Base-by-base conservation (phyloP, 257 asterid genomes). In the Lantana camara region DNA sequence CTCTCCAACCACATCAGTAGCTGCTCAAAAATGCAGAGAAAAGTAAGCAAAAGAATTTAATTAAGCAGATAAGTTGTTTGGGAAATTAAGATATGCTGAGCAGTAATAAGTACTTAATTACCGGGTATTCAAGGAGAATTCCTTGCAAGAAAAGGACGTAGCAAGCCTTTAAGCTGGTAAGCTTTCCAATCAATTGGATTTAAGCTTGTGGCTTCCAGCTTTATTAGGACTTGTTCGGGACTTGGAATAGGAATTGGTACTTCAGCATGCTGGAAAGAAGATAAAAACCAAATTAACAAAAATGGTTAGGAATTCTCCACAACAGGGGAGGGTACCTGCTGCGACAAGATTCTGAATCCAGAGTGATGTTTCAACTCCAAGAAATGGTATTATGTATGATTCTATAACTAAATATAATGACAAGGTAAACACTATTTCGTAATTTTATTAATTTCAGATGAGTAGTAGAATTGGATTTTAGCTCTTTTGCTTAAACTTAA, bases 141-240 rank as follows among this genome's bases (percentile, higher is more conserved):
- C 59, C 68, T 60, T 12, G 91, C 82, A 47, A 83, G 21, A 19
- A 86, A 1, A 34, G 86, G 91, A 47, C 83, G 80, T 14, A 77
- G 42, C 19, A 65, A 1, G 63, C 63, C 81, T 58, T 79, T 80
- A 5, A 68, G 76, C 67, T 23, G 61, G 73, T 87, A 75, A 11
- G 77, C 70, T 61, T 78, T 85, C 86, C 86, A 80, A 55, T 90
- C 97, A 54, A 83, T 54, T 1, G 90, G 91, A 68, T 90, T 90
- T 35, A 90, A 42, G 74, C 90, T 83, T 23, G 75, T 61, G 2
- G 97, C 96, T 65, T 87, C 94, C 77, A 90, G 41, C 65, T 81
- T 90, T 29, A 90, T 71, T 76, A 90, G 57, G 24, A 87, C 66
- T 77, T 90, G 96, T 30, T 77, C 91, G 35, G 83, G 85, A 16